Evolutionary conservation across 495 filamentous ascomycete genomes (phyloP), one percentile per base, ranked within the genome.

Genomic region (Neurospora sp.): DNA sequence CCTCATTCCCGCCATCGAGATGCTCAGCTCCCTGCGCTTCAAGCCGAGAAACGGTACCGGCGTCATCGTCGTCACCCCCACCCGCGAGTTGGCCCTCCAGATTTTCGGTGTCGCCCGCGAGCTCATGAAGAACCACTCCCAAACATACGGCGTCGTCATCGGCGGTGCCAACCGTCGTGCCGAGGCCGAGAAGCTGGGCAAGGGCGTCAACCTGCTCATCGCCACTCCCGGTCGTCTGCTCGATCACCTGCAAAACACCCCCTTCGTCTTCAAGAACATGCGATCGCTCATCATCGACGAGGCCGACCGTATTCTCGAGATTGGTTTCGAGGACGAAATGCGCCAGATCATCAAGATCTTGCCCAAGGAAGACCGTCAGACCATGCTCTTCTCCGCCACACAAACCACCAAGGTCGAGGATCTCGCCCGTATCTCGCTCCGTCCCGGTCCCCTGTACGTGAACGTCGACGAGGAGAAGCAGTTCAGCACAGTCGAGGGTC

Each of bases 341-440:
- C 88, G 93, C 69, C 93, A 97, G 80, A 97, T 99, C 77, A 88
- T 98, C 80, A 97, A 97, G 85, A 96, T 99, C 70, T 85, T 99
- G 18, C 96, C 96, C 37, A 89, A 89, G 73, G 91, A 94, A 42
- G 91, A 95, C 72, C 86, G 96, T 45, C 96, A 99, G 79, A 98
- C 96, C 0, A 94, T 96, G 90, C 89, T 99, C 12, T 99, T 99
- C 86, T 97, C 93, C 31, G 96, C 96, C 10, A 99, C 96, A 1
- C 96, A 98, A 79, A 99, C 96, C 3, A 98, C 96, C 69, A 98
- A 98, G 81, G 96, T 99, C 74, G 95, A 98, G 80, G 96, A 99
- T 81, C 83, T 99, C 35, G 96, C 96, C 7, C 87, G 96, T 48
- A 97, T 99, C 78, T 98, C 96, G 4, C 88, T 99, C 38, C 88